Conservation (phyloP, 1,284 basidiomycete genomes). For the Cutaneotrichosporon cyanovorans region DNA sequence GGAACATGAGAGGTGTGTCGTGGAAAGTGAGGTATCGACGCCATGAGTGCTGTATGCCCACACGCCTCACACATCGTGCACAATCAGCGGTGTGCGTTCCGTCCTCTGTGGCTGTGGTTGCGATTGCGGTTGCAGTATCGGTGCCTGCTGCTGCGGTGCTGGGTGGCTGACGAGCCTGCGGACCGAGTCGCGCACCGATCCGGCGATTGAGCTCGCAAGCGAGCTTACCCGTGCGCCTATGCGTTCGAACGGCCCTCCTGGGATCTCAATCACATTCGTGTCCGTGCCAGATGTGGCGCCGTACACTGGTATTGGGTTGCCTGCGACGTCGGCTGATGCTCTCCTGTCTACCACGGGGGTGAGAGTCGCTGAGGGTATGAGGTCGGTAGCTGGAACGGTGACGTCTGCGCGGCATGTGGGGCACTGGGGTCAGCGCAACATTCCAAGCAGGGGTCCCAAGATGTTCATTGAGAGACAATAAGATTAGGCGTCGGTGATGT, state of each 20-base stretch:
- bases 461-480: no score
- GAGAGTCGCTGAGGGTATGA: conserved; percentile 14
- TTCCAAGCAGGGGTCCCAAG: no score
- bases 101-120: background rate
- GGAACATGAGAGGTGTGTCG: no score
- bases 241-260: background rate
- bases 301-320: background rate
- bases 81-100: conserved; percentile 6
- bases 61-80: no score
- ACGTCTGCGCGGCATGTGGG: conserved; percentile 83
- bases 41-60: no score
- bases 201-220: background rate
- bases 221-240: background rate
- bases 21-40: no score
- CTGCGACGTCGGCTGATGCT: background rate
- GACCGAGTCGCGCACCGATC: conserved; percentile 4
- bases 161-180: background rate
- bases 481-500: no score
- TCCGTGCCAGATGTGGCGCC: background rate
- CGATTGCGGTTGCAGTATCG: no score
- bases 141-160: background rate
- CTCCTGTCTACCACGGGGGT: conserved; percentile 15
- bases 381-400: conserved; percentile 52
- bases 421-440: conserved; percentile 52
- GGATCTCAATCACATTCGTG: no score